phyloP scores from a whole-genome alignment of 495 filamentous ascomycete genomes.

The Staphylotrichum longicolle region DNA sequence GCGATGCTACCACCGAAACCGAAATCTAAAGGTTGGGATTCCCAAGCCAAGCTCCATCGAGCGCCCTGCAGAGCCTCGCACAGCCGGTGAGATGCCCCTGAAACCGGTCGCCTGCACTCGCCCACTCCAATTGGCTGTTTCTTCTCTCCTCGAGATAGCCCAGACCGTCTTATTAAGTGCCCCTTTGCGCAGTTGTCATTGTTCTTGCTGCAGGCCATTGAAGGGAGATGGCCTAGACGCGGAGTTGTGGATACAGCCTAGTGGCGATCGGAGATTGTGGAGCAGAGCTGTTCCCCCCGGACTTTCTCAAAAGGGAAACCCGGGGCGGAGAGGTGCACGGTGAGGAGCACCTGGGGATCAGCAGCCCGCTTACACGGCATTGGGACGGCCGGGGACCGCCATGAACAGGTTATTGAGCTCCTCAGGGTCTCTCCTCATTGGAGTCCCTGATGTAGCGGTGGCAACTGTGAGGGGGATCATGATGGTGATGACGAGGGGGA shows the following conservation, averaged over 20 bases:
- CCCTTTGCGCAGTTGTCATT: neutral
- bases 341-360: neutral
- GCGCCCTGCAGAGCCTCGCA: neutral
- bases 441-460: too few relatives aligned
- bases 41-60: neutral
- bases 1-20: neutral
- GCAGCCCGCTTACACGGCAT: neutral
- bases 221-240: neutral
- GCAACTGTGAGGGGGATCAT: too few relatives aligned
- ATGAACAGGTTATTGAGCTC: too few relatives aligned
- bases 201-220: neutral
- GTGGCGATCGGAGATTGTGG: constrained; percentile 17
- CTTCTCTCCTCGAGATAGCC: neutral
- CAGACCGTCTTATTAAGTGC: neutral
- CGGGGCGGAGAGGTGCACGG: neutral
- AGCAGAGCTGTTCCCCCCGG: neutral
- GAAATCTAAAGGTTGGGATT: neutral
- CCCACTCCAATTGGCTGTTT: constrained; percentile 8
- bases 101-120: neutral
- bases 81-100: constrained; percentile 10
- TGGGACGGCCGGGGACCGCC: neutral
- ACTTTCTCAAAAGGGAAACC: constrained; percentile 6
- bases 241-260: neutral
- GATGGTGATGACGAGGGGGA: too few relatives aligned
- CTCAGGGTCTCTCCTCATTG: too few relatives aligned